Percentiles rank a stretch among this genome's conserved stretches.
Evolutionary conservation across 768 basidiomycete species (phyloP).

Genomic region (Boletus sp.): DNA sequence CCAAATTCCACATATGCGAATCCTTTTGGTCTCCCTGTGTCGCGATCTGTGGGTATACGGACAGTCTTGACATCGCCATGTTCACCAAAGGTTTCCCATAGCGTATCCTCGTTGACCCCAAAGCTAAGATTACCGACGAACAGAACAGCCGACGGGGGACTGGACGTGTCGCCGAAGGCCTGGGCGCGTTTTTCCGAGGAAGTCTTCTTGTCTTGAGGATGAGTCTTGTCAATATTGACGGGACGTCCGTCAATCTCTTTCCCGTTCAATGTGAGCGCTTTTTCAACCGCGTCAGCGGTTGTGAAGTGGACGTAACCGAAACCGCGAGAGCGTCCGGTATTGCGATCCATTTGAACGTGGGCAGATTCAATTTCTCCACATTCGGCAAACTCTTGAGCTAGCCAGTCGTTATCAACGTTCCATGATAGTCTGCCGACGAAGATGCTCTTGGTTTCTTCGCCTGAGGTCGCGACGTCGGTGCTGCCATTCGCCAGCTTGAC

Average conservation of each 20-base stretch:
- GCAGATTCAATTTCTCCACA: constrained; percentile 91
- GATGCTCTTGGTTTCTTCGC: constrained; percentile 62
- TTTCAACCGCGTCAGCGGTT: constrained; percentile 68
- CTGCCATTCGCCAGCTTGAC: constrained; percentile 66
- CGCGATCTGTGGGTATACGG: constrained; percentile 89
- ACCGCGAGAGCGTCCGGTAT: constrained; percentile 78
- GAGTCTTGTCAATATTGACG: constrained; percentile 81
- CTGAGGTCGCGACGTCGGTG: constrained; percentile 32
- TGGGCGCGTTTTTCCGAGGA: constrained; percentile 68
- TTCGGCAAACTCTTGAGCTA: constrained; percentile 83
- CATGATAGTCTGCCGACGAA: constrained; percentile 94
- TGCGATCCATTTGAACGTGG: constrained; percentile 82
- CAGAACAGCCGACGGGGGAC: constrained; percentile 68
- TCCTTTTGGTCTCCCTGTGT: constrained; percentile 87
- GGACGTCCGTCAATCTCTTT: constrained; percentile 91
- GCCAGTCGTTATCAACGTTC: constrained; percentile 96
- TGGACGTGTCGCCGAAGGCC: constrained; percentile 70
- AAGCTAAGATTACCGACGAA: constrained; percentile 94
- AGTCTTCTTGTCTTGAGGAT: constrained; percentile 54
- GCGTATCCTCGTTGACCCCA: constrained; percentile 70
- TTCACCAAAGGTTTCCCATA: constrained; percentile 91
- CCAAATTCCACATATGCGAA: constrained; percentile 97
- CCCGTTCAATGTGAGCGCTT: constrained; percentile 78
- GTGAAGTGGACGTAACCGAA: constrained; percentile 84
- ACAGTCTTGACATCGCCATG: constrained; percentile 84